A percentile compares a stretch with the other conserved stretches of the same genome.
These are phyloP conservation scores for Yamadazyma sp. DNA, from an alignment of 1,139 yeast species.

Conservation along the genomic window DNA sequence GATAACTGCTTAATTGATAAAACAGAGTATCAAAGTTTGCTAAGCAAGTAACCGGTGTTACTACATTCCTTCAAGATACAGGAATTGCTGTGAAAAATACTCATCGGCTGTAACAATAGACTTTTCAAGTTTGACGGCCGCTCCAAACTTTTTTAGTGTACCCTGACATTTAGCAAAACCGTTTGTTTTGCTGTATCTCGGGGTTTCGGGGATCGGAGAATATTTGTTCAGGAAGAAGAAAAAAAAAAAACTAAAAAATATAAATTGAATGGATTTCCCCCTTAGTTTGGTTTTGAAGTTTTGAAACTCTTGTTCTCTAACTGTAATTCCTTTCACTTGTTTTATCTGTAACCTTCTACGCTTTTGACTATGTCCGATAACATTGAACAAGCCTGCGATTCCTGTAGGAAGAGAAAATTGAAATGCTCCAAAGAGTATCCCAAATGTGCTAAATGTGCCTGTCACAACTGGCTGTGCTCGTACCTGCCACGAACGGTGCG, in stretches of 20 bases:
- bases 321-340: background rate
- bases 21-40: no score
- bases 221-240: slow-evolving; percentile 1
- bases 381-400: slow-evolving; percentile 57
- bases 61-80: no score
- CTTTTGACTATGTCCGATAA: background rate
- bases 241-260: slow-evolving; percentile 3
- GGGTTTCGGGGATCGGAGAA: slow-evolving; percentile 17
- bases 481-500: slow-evolving; percentile 78
- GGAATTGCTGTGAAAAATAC: no score
- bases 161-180: background rate
- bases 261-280: slow-evolving; percentile 5
- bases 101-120: no score
- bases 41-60: no score
- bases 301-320: background rate
- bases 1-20: no score
- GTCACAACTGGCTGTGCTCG: slow-evolving; percentile 71
- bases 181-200: slow-evolving; percentile 3
- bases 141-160: no score
- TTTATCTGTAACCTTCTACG: no score
- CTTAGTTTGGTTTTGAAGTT: background rate
- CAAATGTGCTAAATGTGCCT: slow-evolving; percentile 71
- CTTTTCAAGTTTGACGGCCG: no score
- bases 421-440: slow-evolving; percentile 69
- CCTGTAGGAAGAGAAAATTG: slow-evolving; percentile 57